phyloP scores from a whole-genome alignment of 2,329 filamentous ascomycete species.

The Cladosporium sp. region DNA sequence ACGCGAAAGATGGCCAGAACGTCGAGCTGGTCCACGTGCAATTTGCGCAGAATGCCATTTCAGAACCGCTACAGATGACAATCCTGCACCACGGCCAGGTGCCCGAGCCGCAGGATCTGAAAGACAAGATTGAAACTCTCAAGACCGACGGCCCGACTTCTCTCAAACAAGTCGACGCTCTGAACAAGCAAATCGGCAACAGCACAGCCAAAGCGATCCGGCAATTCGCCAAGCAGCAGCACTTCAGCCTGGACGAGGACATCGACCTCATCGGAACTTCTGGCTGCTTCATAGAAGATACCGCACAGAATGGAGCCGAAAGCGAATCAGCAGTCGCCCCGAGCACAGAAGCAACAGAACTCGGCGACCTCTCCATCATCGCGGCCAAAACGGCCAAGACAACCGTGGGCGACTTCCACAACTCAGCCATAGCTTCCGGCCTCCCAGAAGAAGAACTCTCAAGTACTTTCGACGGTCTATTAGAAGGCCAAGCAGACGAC shows the following conservation, averaged over 20 bases:
- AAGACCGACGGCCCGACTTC: not conserved
- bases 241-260: slow-evolving; percentile 5
- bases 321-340: not conserved
- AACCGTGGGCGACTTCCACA: slow-evolving; percentile 1
- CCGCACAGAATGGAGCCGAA: not conserved
- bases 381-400: slow-evolving; percentile 4
- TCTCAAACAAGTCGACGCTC: not conserved
- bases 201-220: not conserved
- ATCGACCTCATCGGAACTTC: not conserved
- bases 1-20: not conserved
- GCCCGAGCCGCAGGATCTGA: not conserved
- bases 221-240: slow-evolving; percentile 2
- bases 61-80: not conserved
- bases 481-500: slow-evolving; percentile 1
- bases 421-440: not conserved
- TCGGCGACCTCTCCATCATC: not conserved
- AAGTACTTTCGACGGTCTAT: not conserved
- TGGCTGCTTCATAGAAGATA: not conserved
- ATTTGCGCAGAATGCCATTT: not conserved
- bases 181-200: not conserved
- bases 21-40: slow-evolving; percentile 8
- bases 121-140: not conserved
- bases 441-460: not conserved
- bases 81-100: not conserved
- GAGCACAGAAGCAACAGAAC: not conserved